Conservation (phyloP, 257 asterid genomes). For the Rhazya stricta region DNA sequence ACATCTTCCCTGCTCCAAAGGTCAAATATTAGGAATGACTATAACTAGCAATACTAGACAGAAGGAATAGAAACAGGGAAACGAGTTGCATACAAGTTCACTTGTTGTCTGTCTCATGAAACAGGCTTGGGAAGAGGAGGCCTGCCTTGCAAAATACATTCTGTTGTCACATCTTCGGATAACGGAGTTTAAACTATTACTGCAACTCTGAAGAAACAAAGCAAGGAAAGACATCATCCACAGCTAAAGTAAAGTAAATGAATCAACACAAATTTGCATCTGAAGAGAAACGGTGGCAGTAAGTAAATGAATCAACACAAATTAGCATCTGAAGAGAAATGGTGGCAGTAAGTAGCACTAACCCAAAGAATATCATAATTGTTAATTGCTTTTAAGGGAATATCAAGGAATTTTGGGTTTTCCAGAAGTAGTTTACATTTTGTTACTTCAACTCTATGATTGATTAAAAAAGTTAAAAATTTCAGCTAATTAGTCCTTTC, state of each 20-base stretch:
- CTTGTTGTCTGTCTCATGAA: slow-evolving; percentile 62
- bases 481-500: background rate
- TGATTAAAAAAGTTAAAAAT: background rate
- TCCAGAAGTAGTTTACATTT: background rate
- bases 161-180: slow-evolving; percentile 60
- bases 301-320: background rate
- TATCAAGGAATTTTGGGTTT: background rate
- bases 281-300: background rate
- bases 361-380: background rate
- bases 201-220: slow-evolving; percentile 47
- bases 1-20: slow-evolving; percentile 36
- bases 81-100: slow-evolving; percentile 34
- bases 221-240: slow-evolving; percentile 16
- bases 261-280: background rate
- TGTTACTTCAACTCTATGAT: background rate
- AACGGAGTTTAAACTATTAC: slow-evolving; percentile 46
- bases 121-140: slow-evolving; percentile 52
- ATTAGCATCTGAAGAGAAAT: background rate
- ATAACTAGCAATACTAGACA: background rate
- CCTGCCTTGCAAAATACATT: slow-evolving; percentile 64
- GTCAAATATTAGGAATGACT: slow-evolving; percentile 9
- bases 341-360: background rate
- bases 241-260: background rate
- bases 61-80: background rate
- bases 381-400: background rate